Base-by-base conservation (phyloP, 202 grass and related monocot species). In the Schoenoplectus tabernaemontani region DNA sequence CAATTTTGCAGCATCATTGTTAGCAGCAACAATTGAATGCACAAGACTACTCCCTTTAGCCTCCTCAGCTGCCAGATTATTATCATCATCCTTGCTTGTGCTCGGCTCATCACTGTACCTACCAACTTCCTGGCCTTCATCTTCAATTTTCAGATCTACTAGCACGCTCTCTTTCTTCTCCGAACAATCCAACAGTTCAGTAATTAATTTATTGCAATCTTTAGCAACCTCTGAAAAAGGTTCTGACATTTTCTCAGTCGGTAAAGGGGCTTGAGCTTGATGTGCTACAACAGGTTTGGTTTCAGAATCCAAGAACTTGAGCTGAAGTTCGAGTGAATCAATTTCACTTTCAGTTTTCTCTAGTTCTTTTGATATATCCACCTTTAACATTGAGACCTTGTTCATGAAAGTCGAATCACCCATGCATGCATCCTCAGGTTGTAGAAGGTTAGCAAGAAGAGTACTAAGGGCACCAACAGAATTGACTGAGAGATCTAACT, bases 291-390 rank as follows among this genome's bases (percentile, higher is more conserved):
- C 17, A 1, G 61, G 6, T 38, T 57, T 62, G 17, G 1, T 74
- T 59, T 82, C 23, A 82, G 57, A 39, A 62, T 64, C 28, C 33
- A 89, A 34, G 28, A 76, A 60, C 57, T 83, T 86, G 12, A 89
- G 73, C 59, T 86, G 66, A 12, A 78, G 77, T 57, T 89, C 83
- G 3, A 89, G 30, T 57, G 85, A 83, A 83, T 89, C 87, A 60
- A 89, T 85, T 79, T 86, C 73, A 70, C 33, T 58, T 42, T 86
- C 87, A 59, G 84, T 89, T 82, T 86, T 89, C 48, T 89, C 87
- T 39, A 83, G 72, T 76, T 83, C 87, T 64, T 86, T 85, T 15
- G 80, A 85, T 79, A 86, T 65, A 54, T 77, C 80, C 5, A 30
- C 44, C 75, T 89, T 89, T 56, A 89, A 57, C 57, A 24, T 46